Conservation (phyloP, 352 stramenopile species). For the Pseudoperonospora humuli region DNA sequence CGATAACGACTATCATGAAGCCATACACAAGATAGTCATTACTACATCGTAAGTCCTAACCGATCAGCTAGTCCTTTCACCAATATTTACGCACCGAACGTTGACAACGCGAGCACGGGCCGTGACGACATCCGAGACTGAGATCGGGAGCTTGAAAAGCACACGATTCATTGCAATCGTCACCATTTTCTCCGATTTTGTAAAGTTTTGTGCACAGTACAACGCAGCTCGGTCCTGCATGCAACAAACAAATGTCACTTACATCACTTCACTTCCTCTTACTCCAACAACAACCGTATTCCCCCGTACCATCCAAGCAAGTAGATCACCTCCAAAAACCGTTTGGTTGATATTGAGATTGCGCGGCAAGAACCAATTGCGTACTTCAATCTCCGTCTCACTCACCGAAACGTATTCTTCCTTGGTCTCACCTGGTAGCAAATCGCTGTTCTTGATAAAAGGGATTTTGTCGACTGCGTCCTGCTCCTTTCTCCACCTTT, state of each 20-base stretch:
- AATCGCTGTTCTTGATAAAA: slow-evolving; percentile 24
- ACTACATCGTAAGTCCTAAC: background rate
- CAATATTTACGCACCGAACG: slow-evolving; percentile 35
- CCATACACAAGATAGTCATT: background rate
- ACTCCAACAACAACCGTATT: background rate
- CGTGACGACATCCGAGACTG: slow-evolving; percentile 43
- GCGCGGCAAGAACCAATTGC: slow-evolving; percentile 63
- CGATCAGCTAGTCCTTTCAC: background rate
- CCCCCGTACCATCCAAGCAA: slow-evolving; percentile 46
- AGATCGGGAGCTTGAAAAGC: slow-evolving; percentile 64
- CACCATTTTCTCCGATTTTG: slow-evolving; percentile 68
- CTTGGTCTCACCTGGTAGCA: slow-evolving; percentile 34
- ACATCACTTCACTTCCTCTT: background rate
- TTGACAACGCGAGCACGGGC: slow-evolving; percentile 53
- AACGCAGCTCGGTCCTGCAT: slow-evolving; percentile 48
- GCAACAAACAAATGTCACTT: slow-evolving; percentile 1
- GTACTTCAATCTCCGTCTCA: slow-evolving; percentile 59
- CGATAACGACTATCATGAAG: slow-evolving; percentile 27
- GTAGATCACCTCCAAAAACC: slow-evolving; percentile 57
- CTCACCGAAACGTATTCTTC: slow-evolving; percentile 33
- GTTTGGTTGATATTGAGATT: slow-evolving; percentile 68
- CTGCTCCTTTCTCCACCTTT: slow-evolving; percentile 36
- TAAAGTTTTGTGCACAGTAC: slow-evolving; percentile 65
- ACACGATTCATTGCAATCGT: slow-evolving; percentile 73
- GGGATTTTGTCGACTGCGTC: slow-evolving; percentile 35